Percentiles rank a stretch among this genome's conserved stretches.
phyloP scores from a whole-genome alignment of 371 early-diverging fungal genomes.

The Mucor irregularis region DNA sequence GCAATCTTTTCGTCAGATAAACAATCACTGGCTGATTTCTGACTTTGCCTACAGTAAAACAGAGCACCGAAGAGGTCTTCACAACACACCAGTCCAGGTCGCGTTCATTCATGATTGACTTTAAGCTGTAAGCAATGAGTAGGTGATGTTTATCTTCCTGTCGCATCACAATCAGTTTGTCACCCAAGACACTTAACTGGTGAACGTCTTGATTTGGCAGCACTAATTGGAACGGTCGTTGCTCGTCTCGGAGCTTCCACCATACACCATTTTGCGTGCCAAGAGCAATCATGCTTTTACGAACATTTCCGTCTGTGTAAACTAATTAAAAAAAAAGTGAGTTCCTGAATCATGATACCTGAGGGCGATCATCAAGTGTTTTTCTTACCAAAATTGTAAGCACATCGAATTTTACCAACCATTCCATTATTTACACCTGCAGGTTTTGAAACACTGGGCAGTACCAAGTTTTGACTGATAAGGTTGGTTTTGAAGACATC shows the following conservation, averaged over 20 bases:
- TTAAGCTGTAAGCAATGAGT: slow-evolving; percentile 17
- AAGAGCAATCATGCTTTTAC: slow-evolving; percentile 1
- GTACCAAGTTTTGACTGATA: background rate
- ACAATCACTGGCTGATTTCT: slow-evolving; percentile 12
- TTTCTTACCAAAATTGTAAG: slow-evolving; percentile 19
- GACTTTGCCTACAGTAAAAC: slow-evolving; percentile 16
- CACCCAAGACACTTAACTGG: slow-evolving; percentile 20
- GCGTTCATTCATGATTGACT: background rate
- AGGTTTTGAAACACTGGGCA: background rate
- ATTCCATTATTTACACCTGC: background rate
- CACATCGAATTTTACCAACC: background rate
- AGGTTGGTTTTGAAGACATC: slow-evolving; percentile 1
- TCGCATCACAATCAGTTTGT: slow-evolving; percentile 15
- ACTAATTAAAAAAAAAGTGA: background rate
- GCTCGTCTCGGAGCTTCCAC: slow-evolving; percentile 22
- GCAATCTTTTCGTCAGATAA: slow-evolving; percentile 11
- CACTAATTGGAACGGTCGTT: slow-evolving; percentile 7
- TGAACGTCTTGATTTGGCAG: slow-evolving; percentile 22
- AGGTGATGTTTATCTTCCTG: slow-evolving; percentile 5
- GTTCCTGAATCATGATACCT: too few species aligned
- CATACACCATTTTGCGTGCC: slow-evolving; percentile 34
- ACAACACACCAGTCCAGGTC: slow-evolving; percentile 13
- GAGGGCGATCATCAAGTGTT: too few species aligned
- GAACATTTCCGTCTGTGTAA: background rate
- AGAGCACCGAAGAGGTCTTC: slow-evolving; percentile 6